phyloP scores from a whole-genome alignment of 1,139 yeast genomes.

The Scheffersomyces cryptocercus region DNA sequence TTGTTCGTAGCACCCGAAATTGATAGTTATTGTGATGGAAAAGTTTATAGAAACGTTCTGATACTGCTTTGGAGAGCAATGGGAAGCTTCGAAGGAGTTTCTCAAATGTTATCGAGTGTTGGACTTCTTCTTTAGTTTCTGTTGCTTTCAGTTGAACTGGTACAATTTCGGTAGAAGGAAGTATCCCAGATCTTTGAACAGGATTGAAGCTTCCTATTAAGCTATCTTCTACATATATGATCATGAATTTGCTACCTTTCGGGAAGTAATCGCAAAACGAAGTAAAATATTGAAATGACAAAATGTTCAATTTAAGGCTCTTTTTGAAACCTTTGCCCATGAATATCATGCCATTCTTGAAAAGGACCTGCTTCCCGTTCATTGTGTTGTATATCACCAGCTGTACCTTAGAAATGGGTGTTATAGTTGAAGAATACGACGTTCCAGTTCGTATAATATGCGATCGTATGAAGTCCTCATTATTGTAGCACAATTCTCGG shows the following conservation, averaged over 20 bases:
- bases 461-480: conserved; percentile 67
- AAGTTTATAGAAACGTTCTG: conserved; percentile 44
- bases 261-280: conserved; percentile 51
- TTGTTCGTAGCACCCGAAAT: conserved; percentile 32
- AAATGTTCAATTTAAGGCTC: conserved; percentile 46
- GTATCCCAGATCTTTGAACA: neutral
- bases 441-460: conserved; percentile 56
- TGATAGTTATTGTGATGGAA: conserved; percentile 47
- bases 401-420: conserved; percentile 41
- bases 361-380: conserved; percentile 57
- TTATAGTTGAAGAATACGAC: conserved; percentile 35
- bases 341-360: conserved; percentile 57
- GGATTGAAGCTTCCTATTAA: conserved; percentile 36
- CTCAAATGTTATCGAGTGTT: conserved; percentile 17
- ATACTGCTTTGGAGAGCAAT: conserved; percentile 44
- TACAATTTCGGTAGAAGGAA: neutral
- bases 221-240: conserved; percentile 54
- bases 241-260: conserved; percentile 49
- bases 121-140: conserved; percentile 1
- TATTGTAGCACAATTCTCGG: conserved; percentile 55
- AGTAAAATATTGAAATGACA: conserved; percentile 42
- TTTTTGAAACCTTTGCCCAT: conserved; percentile 60
- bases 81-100: conserved; percentile 51
- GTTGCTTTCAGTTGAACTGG: neutral
- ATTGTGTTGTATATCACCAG: conserved; percentile 56